These are phyloP conservation scores for Rhizoclosmatium sp. DNA, from an alignment of 192 early-diverging fungal genomes.

Conservation along the genomic window DNA sequence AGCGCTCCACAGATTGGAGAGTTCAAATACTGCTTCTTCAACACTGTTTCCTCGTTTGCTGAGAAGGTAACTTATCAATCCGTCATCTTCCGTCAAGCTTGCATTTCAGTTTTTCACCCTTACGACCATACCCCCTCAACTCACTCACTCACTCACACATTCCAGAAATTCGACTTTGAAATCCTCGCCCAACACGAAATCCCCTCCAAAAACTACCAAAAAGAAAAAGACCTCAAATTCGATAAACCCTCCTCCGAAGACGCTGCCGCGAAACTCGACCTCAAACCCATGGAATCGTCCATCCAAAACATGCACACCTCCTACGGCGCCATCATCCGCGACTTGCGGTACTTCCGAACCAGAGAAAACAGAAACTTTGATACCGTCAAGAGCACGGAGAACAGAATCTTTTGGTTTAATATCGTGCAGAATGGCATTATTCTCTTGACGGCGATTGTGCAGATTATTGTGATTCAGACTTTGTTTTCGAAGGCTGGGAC, in stretches of 20 bases:
- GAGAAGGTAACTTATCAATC: constrained; percentile 68
- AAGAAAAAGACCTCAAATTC: constrained; percentile 38
- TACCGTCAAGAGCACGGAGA: constrained; percentile 88
- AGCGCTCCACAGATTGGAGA: constrained; percentile 86
- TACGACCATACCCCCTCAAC: not conserved
- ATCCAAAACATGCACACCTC: constrained; percentile 61
- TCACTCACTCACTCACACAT: not conserved
- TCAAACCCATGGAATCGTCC: constrained; percentile 64
- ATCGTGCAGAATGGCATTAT: constrained; percentile 78
- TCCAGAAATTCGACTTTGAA: constrained; percentile 84
- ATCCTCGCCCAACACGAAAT: constrained; percentile 90
- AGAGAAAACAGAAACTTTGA: constrained; percentile 91
- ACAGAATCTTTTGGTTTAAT: constrained; percentile 91
- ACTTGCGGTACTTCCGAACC: constrained; percentile 89
- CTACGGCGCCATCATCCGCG: constrained; percentile 75
- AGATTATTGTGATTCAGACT: constrained; percentile 92
- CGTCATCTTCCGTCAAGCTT: not conserved
- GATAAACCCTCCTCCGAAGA: constrained; percentile 1
- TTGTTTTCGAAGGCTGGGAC: constrained; percentile 75
- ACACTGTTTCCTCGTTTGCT: constrained; percentile 91
- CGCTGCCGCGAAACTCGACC: constrained; percentile 49
- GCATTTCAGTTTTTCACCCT: not conserved
- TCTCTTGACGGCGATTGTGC: constrained; percentile 83
- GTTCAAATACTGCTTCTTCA: constrained; percentile 97
- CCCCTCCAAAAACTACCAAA: constrained; percentile 20